Conservation (phyloP, 1,139 yeast genomes). For the Meyerozyma smithsonii region DNA sequence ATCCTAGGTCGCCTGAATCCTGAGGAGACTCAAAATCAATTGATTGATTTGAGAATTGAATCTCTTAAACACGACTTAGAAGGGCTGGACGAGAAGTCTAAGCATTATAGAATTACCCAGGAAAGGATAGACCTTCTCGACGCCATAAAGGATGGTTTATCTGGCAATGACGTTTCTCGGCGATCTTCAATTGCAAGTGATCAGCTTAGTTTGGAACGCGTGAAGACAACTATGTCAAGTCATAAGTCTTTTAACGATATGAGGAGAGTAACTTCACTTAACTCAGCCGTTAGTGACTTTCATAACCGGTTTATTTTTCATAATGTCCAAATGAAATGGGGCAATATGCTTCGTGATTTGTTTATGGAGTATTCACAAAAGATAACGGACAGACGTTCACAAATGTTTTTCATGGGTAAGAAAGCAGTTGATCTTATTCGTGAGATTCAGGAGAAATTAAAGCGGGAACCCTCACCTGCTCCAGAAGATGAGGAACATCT, state of each 20-base stretch:
- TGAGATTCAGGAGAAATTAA: conserved; percentile 4
- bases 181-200: background rate
- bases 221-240: conserved; percentile 1
- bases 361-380: conserved; percentile 60
- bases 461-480: conserved; percentile 9
- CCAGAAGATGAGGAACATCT: conserved; percentile 11
- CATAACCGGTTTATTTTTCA: conserved; percentile 79
- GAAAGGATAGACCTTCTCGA: background rate
- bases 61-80: background rate
- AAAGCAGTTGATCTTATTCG: conserved; percentile 66
- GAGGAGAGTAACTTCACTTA: conserved; percentile 24
- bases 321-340: conserved; percentile 76
- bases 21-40: conserved; percentile 43
- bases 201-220: background rate
- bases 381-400: conserved; percentile 51
- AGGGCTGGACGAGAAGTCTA: background rate
- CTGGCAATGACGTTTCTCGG: background rate
- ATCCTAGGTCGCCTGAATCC: conserved; percentile 54
- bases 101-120: background rate
- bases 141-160: background rate
- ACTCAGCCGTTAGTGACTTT: conserved; percentile 35
- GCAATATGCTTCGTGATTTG: conserved; percentile 58
- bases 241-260: conserved; percentile 18
- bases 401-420: conserved; percentile 60
- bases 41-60: conserved; percentile 1